Evolutionary conservation across 192 early-diverging fungal species (phyloP).

Genomic region (Pilobolus umbonatus): DNA sequence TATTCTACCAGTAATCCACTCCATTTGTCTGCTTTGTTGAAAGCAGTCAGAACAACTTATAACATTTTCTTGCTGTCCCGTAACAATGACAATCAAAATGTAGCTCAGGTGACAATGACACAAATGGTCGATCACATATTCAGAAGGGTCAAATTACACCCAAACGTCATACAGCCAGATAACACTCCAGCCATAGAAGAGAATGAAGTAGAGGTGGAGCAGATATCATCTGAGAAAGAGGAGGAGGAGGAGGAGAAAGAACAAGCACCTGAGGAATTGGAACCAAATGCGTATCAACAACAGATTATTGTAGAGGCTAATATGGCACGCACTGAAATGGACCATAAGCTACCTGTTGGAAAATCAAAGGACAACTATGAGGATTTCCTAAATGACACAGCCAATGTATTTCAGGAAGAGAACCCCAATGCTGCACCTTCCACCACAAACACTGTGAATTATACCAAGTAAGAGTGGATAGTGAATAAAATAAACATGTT

Average conservation of each 20-base stretch:
- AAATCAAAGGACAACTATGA: slow-evolving; percentile 26
- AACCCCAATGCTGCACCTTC: not conserved
- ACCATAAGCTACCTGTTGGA: slow-evolving; percentile 18
- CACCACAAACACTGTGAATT: not conserved
- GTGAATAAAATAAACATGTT: not conserved
- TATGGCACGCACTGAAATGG: slow-evolving; percentile 28
- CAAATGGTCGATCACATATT: slow-evolving; percentile 88
- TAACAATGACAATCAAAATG: slow-evolving; percentile 68
- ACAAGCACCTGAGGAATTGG: slow-evolving; percentile 1
- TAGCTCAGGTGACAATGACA: slow-evolving; percentile 82
- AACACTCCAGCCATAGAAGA: not conserved
- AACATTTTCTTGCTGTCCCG: slow-evolving; percentile 84
- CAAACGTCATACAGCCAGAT: not conserved
- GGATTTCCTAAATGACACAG: slow-evolving; percentile 28
- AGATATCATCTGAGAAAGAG: slow-evolving; percentile 1
- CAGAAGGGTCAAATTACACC: slow-evolving; percentile 51
- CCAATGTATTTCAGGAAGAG: slow-evolving; percentile 25
- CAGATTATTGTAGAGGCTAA: slow-evolving; percentile 33
- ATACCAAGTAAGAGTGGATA: not conserved
- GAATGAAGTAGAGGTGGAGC: not conserved
- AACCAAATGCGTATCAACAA: slow-evolving; percentile 16
- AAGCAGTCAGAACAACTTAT: slow-evolving; percentile 78
- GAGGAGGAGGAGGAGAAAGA: slow-evolving; percentile 3
- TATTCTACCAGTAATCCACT: slow-evolving; percentile 62
- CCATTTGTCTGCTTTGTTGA: slow-evolving; percentile 70